phyloP scores from a whole-genome alignment of 1,284 basidiomycete species.

The Moesziomyces sp. region DNA sequence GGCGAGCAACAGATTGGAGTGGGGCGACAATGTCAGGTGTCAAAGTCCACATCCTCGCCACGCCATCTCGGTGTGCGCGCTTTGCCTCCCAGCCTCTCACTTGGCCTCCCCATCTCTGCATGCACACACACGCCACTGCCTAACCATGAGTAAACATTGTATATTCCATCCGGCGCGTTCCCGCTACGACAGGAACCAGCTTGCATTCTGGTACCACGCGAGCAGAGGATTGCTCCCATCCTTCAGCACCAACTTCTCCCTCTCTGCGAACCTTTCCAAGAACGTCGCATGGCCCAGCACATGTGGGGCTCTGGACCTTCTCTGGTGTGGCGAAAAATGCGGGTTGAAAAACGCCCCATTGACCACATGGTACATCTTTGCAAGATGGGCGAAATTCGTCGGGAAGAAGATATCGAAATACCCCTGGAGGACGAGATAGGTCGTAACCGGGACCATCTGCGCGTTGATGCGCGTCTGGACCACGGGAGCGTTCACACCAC shows the following conservation, averaged over 20 bases:
- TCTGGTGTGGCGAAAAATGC: slow-evolving; percentile 9
- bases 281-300: slow-evolving; percentile 77
- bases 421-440: slow-evolving; percentile 90
- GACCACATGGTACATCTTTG: slow-evolving; percentile 44
- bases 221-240: slow-evolving; percentile 89
- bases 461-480: slow-evolving; percentile 92
- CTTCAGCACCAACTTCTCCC: slow-evolving; percentile 75
- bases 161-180: not conserved
- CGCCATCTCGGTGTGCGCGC: too few relatives aligned
- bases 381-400: slow-evolving; percentile 84
- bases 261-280: slow-evolving; percentile 81
- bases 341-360: slow-evolving; percentile 6
- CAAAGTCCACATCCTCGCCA: too few relatives aligned
- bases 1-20: too few relatives aligned
- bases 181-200: slow-evolving; percentile 69
- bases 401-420: slow-evolving; percentile 99
- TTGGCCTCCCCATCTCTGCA: too few relatives aligned
- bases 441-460: slow-evolving; percentile 82
- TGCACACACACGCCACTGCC: too few relatives aligned
- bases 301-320: slow-evolving; percentile 13
- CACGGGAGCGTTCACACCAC: slow-evolving; percentile 88
- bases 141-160: too few relatives aligned
- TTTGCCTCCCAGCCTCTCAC: too few relatives aligned
- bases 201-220: slow-evolving; percentile 88
- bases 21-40: too few relatives aligned